A percentile compares a stretch with the other conserved stretches of the same genome.
Evolutionary conservation across 345 rosid species (phyloP).

Genomic region (Durio zibethinus): DNA sequence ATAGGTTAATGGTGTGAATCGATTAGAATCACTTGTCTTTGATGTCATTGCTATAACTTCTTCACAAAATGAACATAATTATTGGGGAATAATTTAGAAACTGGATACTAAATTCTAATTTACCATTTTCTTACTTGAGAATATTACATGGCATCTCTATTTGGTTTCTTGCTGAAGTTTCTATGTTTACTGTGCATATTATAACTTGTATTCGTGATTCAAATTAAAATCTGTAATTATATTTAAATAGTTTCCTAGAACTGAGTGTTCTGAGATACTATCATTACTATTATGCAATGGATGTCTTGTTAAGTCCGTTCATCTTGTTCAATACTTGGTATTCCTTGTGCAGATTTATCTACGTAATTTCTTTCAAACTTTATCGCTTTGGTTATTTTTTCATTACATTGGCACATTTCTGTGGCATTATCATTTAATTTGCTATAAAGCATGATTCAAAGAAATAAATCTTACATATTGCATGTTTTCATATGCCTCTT

Average conservation of each 20-base stretch:
- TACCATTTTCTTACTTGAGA: not conserved
- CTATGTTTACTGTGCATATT: not conserved
- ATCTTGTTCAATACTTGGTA: not conserved
- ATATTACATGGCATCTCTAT: not conserved
- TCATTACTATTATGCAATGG: not conserved
- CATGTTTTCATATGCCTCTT: not conserved
- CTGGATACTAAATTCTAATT: not conserved
- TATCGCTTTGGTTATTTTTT: not conserved
- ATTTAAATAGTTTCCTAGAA: not conserved
- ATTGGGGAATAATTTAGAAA: not conserved
- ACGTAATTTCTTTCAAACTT: not conserved
- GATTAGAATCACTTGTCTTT: not conserved
- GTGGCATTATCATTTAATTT: not conserved
- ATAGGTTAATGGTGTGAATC: not conserved
- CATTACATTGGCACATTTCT: not conserved
- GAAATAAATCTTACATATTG: not conserved
- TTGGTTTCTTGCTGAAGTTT: not conserved
- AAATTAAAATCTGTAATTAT: not conserved
- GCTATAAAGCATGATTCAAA: not conserved
- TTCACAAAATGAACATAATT: not conserved
- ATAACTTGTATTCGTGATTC: not conserved
- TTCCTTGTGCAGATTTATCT: not conserved
- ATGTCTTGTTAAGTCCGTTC: not conserved
- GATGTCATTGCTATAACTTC: not conserved
- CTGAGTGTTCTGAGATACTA: not conserved